Conservation (phyloP, 768 basidiomycete species). For the Calocera viscosa region DNA sequence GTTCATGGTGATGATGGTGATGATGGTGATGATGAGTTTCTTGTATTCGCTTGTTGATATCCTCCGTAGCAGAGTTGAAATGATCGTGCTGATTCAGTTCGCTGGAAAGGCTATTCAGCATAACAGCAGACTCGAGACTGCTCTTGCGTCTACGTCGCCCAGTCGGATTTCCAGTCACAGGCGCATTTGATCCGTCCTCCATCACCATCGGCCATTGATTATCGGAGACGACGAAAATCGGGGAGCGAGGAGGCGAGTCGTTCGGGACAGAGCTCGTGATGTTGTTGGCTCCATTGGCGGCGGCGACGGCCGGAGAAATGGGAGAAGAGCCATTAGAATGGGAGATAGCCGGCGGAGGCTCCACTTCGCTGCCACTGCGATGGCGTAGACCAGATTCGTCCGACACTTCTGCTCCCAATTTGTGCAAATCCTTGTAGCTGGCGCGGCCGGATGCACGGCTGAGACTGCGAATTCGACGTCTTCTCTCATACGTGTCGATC, state of each 20-base stretch:
- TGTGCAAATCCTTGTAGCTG: constrained; percentile 74
- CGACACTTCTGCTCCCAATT: constrained; percentile 33
- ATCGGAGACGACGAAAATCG: constrained; percentile 28
- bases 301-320: not conserved
- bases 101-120: constrained; percentile 28
- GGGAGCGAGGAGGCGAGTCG: constrained; percentile 22
- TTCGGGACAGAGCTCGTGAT: not conserved
- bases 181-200: constrained; percentile 45
- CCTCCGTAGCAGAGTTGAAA: constrained; percentile 53
- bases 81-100: constrained; percentile 42
- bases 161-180: constrained; percentile 50
- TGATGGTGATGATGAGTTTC: not conserved
- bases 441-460: constrained; percentile 48
- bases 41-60: constrained; percentile 38
- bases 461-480: constrained; percentile 28
- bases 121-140: not conserved
- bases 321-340: not conserved
- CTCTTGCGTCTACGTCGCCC: constrained; percentile 36
- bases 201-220: constrained; percentile 36
- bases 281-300: not conserved
- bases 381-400: not conserved
- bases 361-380: not conserved
- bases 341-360: constrained; percentile 11
- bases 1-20: not conserved
- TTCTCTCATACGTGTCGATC: constrained; percentile 37